phyloP scores from a whole-genome alignment of 2,329 filamentous ascomycete species.

The Ophiostoma ulmi region DNA sequence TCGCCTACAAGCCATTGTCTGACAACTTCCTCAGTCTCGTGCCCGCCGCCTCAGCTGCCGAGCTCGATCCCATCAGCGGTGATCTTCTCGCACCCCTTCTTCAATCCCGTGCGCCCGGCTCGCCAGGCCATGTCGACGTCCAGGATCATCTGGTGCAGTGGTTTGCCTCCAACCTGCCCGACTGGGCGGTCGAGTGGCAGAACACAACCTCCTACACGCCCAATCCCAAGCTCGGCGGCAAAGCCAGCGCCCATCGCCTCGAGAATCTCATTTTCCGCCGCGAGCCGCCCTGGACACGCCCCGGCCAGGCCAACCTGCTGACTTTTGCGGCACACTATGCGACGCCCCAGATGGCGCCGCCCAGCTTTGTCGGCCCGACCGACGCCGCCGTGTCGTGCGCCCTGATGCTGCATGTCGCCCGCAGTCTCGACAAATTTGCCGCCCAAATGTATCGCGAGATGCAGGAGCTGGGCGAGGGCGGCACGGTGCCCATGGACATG shows the following conservation, averaged over 20 bases:
- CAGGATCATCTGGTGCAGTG: conserved; percentile 69
- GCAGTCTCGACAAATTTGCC: conserved; percentile 64
- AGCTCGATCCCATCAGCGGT: conserved; percentile 65
- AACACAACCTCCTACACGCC: conserved; percentile 57
- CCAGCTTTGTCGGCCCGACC: conserved; percentile 76
- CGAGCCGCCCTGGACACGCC: conserved; percentile 69
- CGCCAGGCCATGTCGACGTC: conserved; percentile 59
- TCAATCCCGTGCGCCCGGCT: conserved; percentile 68
- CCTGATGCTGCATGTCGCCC: conserved; percentile 73
- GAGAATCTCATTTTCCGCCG: conserved; percentile 69
- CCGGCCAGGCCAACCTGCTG: conserved; percentile 66
- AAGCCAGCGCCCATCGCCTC: conserved; percentile 57
- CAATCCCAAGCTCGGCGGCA: conserved; percentile 9
- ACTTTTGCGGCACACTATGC: conserved; percentile 84
- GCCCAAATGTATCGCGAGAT: conserved; percentile 70
- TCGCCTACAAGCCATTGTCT: conserved; percentile 48
- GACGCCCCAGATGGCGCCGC: conserved; percentile 59
- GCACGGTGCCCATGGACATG: conserved; percentile 58
- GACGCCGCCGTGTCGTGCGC: conserved; percentile 82
- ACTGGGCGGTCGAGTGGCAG: conserved; percentile 67
- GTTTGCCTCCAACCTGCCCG: conserved; percentile 60
- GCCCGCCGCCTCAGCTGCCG: conserved; percentile 52
- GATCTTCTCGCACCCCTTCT: conserved; percentile 70
- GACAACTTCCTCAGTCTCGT: conserved; percentile 60
- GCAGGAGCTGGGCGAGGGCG: conserved; percentile 50